These are phyloP conservation scores for Tillandsia fasciculata DNA, from an alignment of 176 grass and related monocot genomes.

Conservation along the genomic window DNA sequence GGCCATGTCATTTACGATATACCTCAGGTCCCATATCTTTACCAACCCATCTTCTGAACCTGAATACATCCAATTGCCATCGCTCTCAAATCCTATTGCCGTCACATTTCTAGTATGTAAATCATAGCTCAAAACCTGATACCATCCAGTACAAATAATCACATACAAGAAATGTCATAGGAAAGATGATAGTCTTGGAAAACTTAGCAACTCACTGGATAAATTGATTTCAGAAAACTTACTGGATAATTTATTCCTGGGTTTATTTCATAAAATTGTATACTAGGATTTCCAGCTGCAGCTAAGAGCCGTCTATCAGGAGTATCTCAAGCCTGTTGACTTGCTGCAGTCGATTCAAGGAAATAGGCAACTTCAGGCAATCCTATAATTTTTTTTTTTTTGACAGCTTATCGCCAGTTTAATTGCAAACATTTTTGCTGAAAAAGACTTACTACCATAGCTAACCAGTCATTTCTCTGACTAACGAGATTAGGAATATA, in stretches of 20 bases:
- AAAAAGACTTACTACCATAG: no score
- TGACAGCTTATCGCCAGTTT: no score
- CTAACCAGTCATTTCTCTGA: no score
- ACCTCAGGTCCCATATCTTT: conserved; percentile 95
- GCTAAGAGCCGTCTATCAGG: conserved; percentile 78
- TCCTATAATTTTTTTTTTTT: no score
- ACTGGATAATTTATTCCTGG: conserved; percentile 73
- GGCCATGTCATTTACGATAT: neutral
- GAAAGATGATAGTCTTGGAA: no score
- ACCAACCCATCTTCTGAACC: conserved; percentile 97
- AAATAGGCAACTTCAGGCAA: no score
- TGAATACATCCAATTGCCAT: conserved; percentile 99
- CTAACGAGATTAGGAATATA: no score
- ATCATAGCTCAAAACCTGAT: conserved; percentile 86
- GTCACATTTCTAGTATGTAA: conserved; percentile 98
- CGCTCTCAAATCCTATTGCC: conserved; percentile 90
- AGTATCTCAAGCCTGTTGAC: conserved; percentile 96
- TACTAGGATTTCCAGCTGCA: conserved; percentile 88
- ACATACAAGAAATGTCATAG: no score
- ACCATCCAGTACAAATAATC: neutral
- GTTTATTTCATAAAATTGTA: conserved; percentile 85
- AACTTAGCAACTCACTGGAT: no score
- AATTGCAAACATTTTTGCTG: no score
- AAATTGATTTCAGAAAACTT: neutral
- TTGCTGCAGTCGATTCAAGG: conserved; percentile 38